Evolutionary conservation across 192 early-diverging fungal genomes (phyloP).

Genomic region (Phycomyces blakesleeanus): DNA sequence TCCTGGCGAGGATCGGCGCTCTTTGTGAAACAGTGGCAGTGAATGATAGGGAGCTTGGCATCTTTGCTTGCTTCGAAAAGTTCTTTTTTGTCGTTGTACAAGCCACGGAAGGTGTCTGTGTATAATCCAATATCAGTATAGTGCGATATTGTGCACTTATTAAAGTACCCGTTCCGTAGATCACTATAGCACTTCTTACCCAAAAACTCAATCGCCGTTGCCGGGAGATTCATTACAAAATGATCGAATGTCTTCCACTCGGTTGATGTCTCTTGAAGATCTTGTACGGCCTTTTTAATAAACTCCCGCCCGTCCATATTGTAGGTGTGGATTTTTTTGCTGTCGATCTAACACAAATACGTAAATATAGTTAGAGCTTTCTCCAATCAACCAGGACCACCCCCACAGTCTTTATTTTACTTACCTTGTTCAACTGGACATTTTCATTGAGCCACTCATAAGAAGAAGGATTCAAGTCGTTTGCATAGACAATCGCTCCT

Average conservation of each 20-base stretch:
- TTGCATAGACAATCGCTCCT: conserved; percentile 86
- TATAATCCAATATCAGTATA: not conserved
- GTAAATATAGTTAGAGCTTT: no score
- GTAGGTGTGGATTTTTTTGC: conserved; percentile 42
- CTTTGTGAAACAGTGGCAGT: conserved; percentile 94
- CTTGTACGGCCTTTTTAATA: conserved; percentile 69
- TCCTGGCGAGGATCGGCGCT: conserved; percentile 64
- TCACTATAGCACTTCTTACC: conserved; percentile 39
- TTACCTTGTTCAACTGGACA: conserved; percentile 81
- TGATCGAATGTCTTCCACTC: conserved; percentile 77
- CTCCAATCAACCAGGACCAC: not conserved
- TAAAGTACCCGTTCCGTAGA: not conserved
- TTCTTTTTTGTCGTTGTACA: conserved; percentile 7
- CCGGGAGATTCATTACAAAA: conserved; percentile 98
- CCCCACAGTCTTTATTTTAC: not conserved
- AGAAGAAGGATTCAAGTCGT: conserved; percentile 94
- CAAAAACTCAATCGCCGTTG: conserved; percentile 93
- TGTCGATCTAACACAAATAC: not conserved
- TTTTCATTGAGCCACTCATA: conserved; percentile 80
- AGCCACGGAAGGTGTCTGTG: conserved; percentile 83
- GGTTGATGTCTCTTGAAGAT: conserved; percentile 51
- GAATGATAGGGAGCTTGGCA: conserved; percentile 76
- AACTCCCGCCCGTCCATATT: conserved; percentile 93
- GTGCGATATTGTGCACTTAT: no score
- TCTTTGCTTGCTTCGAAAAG: conserved; percentile 2